Evolutionary conservation across 352 stramenopile species (phyloP), one percentile per base, ranked within the genome.

Genomic region (Pelagophyceae sp.): DNA sequence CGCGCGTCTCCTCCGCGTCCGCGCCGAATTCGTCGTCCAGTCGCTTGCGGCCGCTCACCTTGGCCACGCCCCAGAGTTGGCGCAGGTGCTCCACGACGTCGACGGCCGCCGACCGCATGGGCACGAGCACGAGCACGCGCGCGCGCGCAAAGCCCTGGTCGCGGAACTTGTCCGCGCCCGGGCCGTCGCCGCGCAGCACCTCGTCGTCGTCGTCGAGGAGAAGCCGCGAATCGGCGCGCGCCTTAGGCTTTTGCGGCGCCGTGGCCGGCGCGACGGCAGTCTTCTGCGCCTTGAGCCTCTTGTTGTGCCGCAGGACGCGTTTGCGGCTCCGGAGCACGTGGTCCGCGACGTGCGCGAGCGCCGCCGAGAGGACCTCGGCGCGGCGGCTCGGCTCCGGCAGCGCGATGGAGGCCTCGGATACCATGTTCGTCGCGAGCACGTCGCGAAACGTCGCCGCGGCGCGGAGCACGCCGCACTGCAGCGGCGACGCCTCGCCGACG

Each of bases 131-230:
- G 0, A 94, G 76, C 20, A 91, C 86, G 31, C 85, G 87, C 27
- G 87, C 81, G 45, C 87, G 80, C 11, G 82, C 88, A 70, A 89
- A 92, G 37, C 89, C 89, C 80, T 93, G 87, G 82, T 94, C 89
- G 20, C 86, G 82, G 38, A 69, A 77, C 50, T 76, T 77, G 29
- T 84, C 82, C 11, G 45, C 23, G 11, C 45, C 45, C 11, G 45
- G 11, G 45, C 23, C 45, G 76, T 85, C 82, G 38, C 78, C 76
- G 35, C 17, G 63, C 1, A 31, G 17, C 35, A 65, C 63, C n/a
- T 58, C 72, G 35, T 76, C 61, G 25, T 80, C 77, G 32, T 60
- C 72, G 23, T 74, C 60, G n/a, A n/a, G n/a, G 2, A 11, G 40
- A 29, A 63, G 45, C 45, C n/a, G 50, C n/a, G n/a, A n/a, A n/a